A percentile compares a stretch with the other conserved stretches of the same genome.
phyloP scores from a whole-genome alignment of 2,329 filamentous ascomycete species.

The Colletotrichum sojae region DNA sequence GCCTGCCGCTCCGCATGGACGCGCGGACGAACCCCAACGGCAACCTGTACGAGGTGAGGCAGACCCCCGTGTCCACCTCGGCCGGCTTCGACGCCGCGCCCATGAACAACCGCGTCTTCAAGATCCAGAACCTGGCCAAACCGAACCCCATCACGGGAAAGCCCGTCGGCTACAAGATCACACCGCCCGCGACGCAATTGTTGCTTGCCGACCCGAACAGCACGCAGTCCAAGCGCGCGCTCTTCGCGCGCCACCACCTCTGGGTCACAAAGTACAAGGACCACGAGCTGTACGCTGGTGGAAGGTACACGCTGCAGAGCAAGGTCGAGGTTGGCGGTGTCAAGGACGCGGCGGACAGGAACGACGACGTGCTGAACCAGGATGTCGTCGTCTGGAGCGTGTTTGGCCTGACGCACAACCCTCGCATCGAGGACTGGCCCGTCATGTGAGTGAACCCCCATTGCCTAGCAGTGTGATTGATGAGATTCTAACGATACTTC shows the following conservation, averaged over 20 bases:
- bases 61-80: slow-evolving; percentile 59
- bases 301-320: slow-evolving; percentile 53
- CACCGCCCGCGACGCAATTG: slow-evolving; percentile 53
- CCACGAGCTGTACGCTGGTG: slow-evolving; percentile 49
- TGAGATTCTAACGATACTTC: not conserved
- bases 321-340: slow-evolving; percentile 42
- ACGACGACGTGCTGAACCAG: slow-evolving; percentile 64
- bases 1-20: slow-evolving; percentile 64
- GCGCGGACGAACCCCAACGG: slow-evolving; percentile 64
- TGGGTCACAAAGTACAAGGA: slow-evolving; percentile 49
- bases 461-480: not conserved
- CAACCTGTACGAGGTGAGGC: slow-evolving; percentile 57
- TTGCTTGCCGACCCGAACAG: slow-evolving; percentile 46
- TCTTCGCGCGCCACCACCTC: slow-evolving; percentile 47
- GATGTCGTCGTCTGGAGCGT: slow-evolving; percentile 64
- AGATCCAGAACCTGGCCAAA: slow-evolving; percentile 37
- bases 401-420: slow-evolving; percentile 68
- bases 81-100: slow-evolving; percentile 59
- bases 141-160: slow-evolving; percentile 52
- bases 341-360: slow-evolving; percentile 47
- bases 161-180: slow-evolving; percentile 54
- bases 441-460: slow-evolving; percentile 64
- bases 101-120: slow-evolving; percentile 51
- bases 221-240: slow-evolving; percentile 44
- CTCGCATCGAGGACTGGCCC: slow-evolving; percentile 70